phyloP scores from a whole-genome alignment of 768 basidiomycete genomes.

The Termitomyces sp. region DNA sequence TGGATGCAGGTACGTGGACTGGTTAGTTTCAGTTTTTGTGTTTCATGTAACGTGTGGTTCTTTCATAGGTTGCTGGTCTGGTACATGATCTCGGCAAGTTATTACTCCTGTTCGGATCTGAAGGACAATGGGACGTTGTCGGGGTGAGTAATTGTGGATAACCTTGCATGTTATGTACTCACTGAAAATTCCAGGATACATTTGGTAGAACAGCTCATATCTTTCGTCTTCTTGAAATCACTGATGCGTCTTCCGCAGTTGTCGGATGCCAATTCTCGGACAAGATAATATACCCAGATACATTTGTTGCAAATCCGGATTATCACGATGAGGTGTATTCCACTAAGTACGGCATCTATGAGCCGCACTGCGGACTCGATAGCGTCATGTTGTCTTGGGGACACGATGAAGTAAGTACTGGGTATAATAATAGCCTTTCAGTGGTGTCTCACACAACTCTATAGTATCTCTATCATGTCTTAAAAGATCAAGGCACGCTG shows the following conservation, averaged over 20 bases:
- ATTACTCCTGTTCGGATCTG: slow-evolving; percentile 75
- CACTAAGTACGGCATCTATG: slow-evolving; percentile 71
- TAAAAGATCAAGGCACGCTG: slow-evolving; percentile 78
- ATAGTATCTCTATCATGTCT: slow-evolving; percentile 80
- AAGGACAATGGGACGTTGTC: slow-evolving; percentile 95
- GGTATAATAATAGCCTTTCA: slow-evolving; percentile 14
- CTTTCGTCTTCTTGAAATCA: background rate
- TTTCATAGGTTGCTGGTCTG: slow-evolving; percentile 57
- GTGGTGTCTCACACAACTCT: background rate
- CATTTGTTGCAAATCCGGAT: slow-evolving; percentile 75
- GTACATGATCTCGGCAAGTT: slow-evolving; percentile 91
- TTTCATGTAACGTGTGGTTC: background rate
- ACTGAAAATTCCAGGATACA: slow-evolving; percentile 30
- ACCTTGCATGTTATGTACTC: slow-evolving; percentile 1
- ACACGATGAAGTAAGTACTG: slow-evolving; percentile 74
- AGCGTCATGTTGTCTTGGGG: slow-evolving; percentile 91
- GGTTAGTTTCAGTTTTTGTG: background rate
- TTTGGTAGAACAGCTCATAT: slow-evolving; percentile 28
- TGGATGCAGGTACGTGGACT: slow-evolving; percentile 68
- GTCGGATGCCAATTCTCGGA: slow-evolving; percentile 87
- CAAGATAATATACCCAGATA: slow-evolving; percentile 77
- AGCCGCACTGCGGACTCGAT: slow-evolving; percentile 76
- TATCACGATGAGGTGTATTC: slow-evolving; percentile 60
- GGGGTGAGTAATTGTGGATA: slow-evolving; percentile 42
- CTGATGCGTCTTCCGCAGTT: slow-evolving; percentile 31